Base-by-base conservation (phyloP, 2,329 filamentous ascomycete genomes). In the Neurospora sp. region DNA sequence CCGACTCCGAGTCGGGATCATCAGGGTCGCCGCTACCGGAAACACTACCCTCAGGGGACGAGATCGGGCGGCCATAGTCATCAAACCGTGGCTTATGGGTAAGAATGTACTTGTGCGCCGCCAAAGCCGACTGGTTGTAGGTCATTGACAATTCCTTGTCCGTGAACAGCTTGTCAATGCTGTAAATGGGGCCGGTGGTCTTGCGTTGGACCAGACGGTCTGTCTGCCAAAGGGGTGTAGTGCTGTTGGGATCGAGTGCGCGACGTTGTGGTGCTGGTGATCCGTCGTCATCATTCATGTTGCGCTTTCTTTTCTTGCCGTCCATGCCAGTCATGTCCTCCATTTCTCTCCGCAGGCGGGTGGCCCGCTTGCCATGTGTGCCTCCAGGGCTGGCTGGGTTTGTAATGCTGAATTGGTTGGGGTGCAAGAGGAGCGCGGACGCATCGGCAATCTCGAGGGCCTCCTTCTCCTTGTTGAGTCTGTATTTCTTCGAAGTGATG, bases 141-240 rank as follows among this genome's bases (percentile, higher is more conserved):
- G 87, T 87, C 81, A 91, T 84, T 4, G 86, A 84, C 38, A 91
- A 82, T 79, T 91, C 89, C 78, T 89, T 90, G 74, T 91, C 89
- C 0, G 88, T 91, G 67, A 91, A 91, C 43, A 91, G 84, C 80
- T 90, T 90, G 74, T 91, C 88, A 71, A 91, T 86, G 76, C 86
- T 90, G 77, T 89, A 90, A 1, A 88, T 80, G 0, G 87, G 84
- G 8, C 86, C 88, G 23, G 86, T 84, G 74, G 88, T 84, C 76
- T 86, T 86, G 70, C 85, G 80, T 70, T 81, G 80, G 73, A 84
- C 82, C 68, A 87, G 80, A 76, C 87, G 85, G 74, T 90, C 88
- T 67, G 83, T 86, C 75, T 87, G 86, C 87, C 88, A 90, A 33
- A 89, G 80, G 6, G 87, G 83, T 1, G 88, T 90, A 38, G 84